Evolutionary conservation across 2,329 filamentous ascomycete genomes (phyloP), one percentile per base, ranked within the genome.

Genomic region (Epichloe glyceriae): DNA sequence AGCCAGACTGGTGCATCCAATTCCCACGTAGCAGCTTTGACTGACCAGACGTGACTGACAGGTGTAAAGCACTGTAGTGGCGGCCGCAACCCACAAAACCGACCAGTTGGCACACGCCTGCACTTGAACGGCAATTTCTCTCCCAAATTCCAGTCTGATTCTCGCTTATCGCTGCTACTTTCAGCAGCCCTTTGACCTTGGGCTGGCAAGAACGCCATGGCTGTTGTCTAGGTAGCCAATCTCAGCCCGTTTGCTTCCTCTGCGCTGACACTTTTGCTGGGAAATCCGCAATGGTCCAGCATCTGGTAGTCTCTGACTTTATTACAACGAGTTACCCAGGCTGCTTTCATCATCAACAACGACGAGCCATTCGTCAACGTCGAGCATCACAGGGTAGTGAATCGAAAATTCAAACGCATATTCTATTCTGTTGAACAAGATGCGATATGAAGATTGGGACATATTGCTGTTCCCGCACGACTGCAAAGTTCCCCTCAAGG

Each of bases 401-500:
- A 39, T 8, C n/a, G 35, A 39, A 47, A 26, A 20, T 17, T 22
- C 26, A 20, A 33, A 33, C 8, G 41, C 33, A 8, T 5, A 3
- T 40, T 38, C 33, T 5, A 30, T 12, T 43, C 15, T 10, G 10
- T 38, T 30, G 15, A 5, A 1, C 66, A 74, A 59, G 55, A 94
- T 95, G 88, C 82, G 88, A 53, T 94, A 85, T 73, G 79, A 88
- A 58, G 82, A 88, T 61, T 94, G 88, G 88, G 88, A 95, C 61
- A 78, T 93, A 50, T 78, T 94, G 42, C 73, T 94, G 54, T 94
- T 94, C 63, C 83, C 86, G 0, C 67, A 66, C 54, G 75, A 77
- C 54, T 81, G 75, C 58, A 82, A 80, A 58, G 64, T 85, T 12
- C 88, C 88, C 1, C 67, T 90, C 50, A 86, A 87, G 65, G 88